Evolutionary conservation across 1,139 yeast species (phyloP).

Genomic region (Scheffersomyces insectosa): DNA sequence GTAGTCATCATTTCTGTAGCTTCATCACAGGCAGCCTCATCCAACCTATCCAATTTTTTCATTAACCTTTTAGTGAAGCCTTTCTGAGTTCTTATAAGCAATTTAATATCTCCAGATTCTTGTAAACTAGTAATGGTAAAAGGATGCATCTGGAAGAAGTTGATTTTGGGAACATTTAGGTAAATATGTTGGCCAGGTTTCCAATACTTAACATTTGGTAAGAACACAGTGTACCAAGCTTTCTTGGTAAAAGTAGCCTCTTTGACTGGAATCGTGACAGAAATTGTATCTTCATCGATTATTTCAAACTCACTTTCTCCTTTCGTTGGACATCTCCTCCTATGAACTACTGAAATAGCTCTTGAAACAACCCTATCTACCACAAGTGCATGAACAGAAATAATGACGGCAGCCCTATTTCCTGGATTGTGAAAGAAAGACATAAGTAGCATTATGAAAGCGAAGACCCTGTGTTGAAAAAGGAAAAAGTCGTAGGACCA

Average conservation of each 20-base stretch:
- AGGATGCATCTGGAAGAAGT: conserved; percentile 41
- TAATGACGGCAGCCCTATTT: conserved; percentile 30
- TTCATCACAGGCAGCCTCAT: conserved; percentile 3
- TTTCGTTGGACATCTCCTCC: conserved; percentile 33
- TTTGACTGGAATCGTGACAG: conserved; percentile 32
- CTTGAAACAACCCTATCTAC: conserved; percentile 36
- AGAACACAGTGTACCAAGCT: conserved; percentile 26
- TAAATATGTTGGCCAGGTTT: conserved; percentile 45
- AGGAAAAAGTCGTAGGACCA: conserved; percentile 43
- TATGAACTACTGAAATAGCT: conserved; percentile 29
- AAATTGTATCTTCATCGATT: conserved; percentile 38
- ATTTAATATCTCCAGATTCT: conserved; percentile 32
- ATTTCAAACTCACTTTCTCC: conserved; percentile 35
- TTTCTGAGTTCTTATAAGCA: conserved; percentile 35
- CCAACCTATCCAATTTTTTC: conserved; percentile 19
- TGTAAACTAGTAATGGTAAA: conserved; percentile 43
- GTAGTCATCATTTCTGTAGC: background rate
- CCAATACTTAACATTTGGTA: conserved; percentile 42
- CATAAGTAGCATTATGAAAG: conserved; percentile 41
- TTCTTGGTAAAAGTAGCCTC: conserved; percentile 13
- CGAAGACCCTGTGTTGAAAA: conserved; percentile 40
- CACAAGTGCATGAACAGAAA: conserved; percentile 44
- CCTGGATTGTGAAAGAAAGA: conserved; percentile 39
- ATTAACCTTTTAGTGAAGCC: conserved; percentile 42
- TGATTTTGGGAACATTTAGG: conserved; percentile 36